Evolutionary conservation across 2,329 filamentous ascomycete species (phyloP).

Genomic region (Xylaria sp.): DNA sequence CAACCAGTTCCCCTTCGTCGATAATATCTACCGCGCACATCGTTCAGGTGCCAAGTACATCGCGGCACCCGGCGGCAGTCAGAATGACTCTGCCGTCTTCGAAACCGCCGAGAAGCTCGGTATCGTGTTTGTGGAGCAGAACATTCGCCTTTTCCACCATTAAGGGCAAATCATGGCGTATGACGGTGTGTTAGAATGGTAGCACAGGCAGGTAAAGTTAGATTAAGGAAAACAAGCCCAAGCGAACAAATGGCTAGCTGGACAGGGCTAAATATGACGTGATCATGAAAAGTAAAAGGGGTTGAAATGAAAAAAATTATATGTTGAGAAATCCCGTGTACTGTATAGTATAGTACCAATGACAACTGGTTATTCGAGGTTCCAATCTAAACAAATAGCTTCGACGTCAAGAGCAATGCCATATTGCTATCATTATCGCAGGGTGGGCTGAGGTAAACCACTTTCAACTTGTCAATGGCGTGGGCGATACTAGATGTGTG

Average conservation of each 20-base stretch:
- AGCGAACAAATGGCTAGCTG: slow-evolving; percentile 2
- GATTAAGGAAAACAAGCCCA: slow-evolving; percentile 1
- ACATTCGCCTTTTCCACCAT: slow-evolving; percentile 93
- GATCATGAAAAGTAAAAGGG: slow-evolving; percentile 27
- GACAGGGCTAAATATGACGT: neutral
- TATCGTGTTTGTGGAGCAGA: slow-evolving; percentile 96
- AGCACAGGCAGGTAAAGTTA: neutral
- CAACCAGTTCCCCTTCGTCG: slow-evolving; percentile 92
- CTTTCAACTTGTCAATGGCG: neutral
- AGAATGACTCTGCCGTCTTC: slow-evolving; percentile 84
- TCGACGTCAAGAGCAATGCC: slow-evolving; percentile 6
- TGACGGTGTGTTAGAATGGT: neutral
- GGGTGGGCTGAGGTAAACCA: neutral
- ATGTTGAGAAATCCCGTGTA: slow-evolving; percentile 8
- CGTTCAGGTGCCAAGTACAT: slow-evolving; percentile 95
- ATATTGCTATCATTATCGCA: neutral
- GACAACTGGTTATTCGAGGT: slow-evolving; percentile 3
- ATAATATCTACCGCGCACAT: slow-evolving; percentile 93
- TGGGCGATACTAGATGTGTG: neutral
- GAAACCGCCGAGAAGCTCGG: slow-evolving; percentile 91
- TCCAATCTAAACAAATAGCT: neutral
- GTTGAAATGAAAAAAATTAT: slow-evolving; percentile 8
- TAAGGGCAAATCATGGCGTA: slow-evolving; percentile 56
- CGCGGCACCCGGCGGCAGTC: slow-evolving; percentile 89
- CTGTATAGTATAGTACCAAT: slow-evolving; percentile 28